Percentiles rank a stretch among this genome's conserved stretches.
Conservation (phyloP, 352 stramenopile species). For the Pythium brachiatum region DNA sequence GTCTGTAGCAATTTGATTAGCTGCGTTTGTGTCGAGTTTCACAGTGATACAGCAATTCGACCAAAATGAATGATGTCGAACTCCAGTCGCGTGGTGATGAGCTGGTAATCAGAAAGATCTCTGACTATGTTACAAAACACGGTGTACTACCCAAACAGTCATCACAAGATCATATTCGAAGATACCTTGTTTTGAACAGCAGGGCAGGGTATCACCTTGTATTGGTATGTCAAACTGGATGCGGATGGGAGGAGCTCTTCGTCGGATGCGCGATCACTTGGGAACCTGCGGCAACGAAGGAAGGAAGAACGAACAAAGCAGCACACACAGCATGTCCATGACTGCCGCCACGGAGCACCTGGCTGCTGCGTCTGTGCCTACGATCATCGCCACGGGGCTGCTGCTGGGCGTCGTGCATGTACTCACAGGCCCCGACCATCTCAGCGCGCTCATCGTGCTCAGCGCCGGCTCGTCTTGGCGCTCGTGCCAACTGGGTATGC, state of each 20-base stretch:
- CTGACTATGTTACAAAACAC: too few species aligned
- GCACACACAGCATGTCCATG: conserved; percentile 5
- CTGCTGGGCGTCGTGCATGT: conserved; percentile 55
- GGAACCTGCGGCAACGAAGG: not conserved
- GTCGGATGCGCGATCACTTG: conserved; percentile 12
- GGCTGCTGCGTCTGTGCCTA: conserved; percentile 26
- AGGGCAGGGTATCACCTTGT: not conserved
- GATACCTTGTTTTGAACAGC: not conserved
- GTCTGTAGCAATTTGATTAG: not conserved
- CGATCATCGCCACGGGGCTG: conserved; percentile 49
- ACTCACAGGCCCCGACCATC: conserved; percentile 78
- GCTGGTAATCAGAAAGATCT: too few species aligned
- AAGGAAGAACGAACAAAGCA: not conserved
- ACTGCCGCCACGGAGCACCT: conserved; percentile 16
- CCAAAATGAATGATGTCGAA: not conserved
- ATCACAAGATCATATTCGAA: too few species aligned
- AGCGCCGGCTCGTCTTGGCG: conserved; percentile 66
- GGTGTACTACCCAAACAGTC: too few species aligned
- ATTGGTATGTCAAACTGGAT: not conserved
- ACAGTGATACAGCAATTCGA: too few species aligned
- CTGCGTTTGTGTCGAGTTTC: too few species aligned
- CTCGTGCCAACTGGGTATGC: conserved; percentile 75
- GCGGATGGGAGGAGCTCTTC: not conserved
- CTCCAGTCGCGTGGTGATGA: too few species aligned
- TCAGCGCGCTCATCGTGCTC: conserved; percentile 86